These are phyloP conservation scores for Phytopythium oedochilum DNA, from an alignment of 352 stramenopile species.

Conservation along the genomic window DNA sequence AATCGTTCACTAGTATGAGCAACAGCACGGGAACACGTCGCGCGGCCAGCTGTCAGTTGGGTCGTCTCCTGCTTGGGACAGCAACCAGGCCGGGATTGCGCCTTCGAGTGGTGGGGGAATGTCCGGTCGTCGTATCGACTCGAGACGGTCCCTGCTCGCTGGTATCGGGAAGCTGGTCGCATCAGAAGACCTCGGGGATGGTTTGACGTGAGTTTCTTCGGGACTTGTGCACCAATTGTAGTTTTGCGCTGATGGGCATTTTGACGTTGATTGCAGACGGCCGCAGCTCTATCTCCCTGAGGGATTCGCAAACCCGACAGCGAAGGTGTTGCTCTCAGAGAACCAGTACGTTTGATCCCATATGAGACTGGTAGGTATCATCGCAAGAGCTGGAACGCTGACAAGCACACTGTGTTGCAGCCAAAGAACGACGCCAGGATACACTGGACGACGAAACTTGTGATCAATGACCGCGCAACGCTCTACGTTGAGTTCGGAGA, in stretches of 20 bases:
- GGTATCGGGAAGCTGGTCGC: constrained; percentile 74
- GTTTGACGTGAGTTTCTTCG: constrained; percentile 22
- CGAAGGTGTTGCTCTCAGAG: constrained; percentile 58
- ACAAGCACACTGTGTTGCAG: constrained; percentile 7
- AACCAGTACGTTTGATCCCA: constrained; percentile 54
- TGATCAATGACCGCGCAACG: constrained; percentile 7
- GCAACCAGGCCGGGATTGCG: neutral
- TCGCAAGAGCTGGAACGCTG: neutral
- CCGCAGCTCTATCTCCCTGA: constrained; percentile 45
- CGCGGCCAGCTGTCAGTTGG: neutral
- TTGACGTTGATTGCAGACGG: constrained; percentile 12
- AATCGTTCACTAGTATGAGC: too few species aligned
- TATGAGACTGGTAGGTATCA: neutral
- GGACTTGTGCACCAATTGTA: neutral
- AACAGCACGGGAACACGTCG: constrained; percentile 8
- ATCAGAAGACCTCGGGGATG: constrained; percentile 35
- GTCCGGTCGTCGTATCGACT: constrained; percentile 39
- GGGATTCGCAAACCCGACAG: constrained; percentile 42
- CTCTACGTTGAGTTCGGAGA: neutral
- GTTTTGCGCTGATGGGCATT: neutral
- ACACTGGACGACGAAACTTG: constrained; percentile 38
- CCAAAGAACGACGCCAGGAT: constrained; percentile 31
- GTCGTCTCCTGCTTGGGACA: constrained; percentile 7
- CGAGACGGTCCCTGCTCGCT: constrained; percentile 60
- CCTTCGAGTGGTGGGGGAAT: constrained; percentile 15